Evolutionary conservation across 257 asterid genomes (phyloP).

Genomic region (Solanum lycopersicoides): DNA sequence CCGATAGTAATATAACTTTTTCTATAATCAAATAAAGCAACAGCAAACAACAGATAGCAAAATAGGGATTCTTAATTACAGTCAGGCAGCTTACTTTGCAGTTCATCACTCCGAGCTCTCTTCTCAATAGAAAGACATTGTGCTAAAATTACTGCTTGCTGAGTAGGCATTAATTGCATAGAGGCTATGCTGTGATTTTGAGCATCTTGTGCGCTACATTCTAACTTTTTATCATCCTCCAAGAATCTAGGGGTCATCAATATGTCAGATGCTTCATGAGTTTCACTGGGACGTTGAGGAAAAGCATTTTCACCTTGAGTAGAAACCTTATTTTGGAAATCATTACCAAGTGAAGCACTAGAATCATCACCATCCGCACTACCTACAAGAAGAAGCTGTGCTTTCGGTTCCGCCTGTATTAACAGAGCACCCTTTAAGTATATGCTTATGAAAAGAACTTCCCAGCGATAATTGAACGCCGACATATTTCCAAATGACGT

Average conservation of each 20-base stretch:
- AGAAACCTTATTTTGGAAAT: slow-evolving; percentile 9
- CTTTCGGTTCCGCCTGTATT: slow-evolving; percentile 69
- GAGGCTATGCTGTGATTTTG: slow-evolving; percentile 24
- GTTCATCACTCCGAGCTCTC: slow-evolving; percentile 63
- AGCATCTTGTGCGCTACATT: slow-evolving; percentile 19
- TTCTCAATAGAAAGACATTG: slow-evolving; percentile 62
- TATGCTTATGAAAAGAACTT: neutral
- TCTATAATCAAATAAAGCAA: neutral
- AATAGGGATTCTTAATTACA: neutral
- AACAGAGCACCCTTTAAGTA: slow-evolving; percentile 1
- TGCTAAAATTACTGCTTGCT: slow-evolving; percentile 80
- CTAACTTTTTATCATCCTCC: slow-evolving; percentile 28
- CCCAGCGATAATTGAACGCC: neutral
- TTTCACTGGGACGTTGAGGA: slow-evolving; percentile 39
- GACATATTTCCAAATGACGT: neutral
- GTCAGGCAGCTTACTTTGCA: slow-evolving; percentile 44
- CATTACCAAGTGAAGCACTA: slow-evolving; percentile 10
- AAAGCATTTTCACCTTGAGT: slow-evolving; percentile 13
- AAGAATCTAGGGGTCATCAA: slow-evolving; percentile 66
- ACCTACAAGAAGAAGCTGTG: slow-evolving; percentile 63
- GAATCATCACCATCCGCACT: slow-evolving; percentile 21
- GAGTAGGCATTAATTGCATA: slow-evolving; percentile 46
- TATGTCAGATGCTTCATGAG: slow-evolving; percentile 66
- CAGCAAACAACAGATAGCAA: neutral
- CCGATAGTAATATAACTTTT: neutral